Evolutionary conservation across 495 filamentous ascomycete species (phyloP), one percentile per base, ranked within the genome.

Genomic region (Zalerion maritima): DNA sequence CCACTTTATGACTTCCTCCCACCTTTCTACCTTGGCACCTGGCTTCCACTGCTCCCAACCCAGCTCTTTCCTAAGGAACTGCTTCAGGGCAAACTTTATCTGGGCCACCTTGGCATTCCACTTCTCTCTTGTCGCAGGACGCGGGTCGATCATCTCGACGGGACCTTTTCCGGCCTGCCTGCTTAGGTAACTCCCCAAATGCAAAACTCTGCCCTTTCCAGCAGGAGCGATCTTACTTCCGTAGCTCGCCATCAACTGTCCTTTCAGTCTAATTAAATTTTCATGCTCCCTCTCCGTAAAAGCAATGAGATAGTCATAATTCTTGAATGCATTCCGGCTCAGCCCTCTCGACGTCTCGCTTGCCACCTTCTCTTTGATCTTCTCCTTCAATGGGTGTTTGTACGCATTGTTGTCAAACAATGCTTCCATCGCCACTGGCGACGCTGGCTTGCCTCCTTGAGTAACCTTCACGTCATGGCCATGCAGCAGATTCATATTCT

Each of bases 221-320:
- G 17, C 17, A 9, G 29, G 17, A 1, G 10, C 6, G n/a, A 9
- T 14, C 18, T 8, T 14, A 19, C 12, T 6, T 5, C 14, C 18
- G 2, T 22, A 23, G 16, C 33, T 33, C 10, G 32, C 24, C 6
- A 11, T 9, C 11, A 47, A 2, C 3, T 34, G 35, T 12, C 34
- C 30, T 31, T 38, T 48, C 3, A 48, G 34, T 24, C 38, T 44
- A 26, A 36, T 18, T 28, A 44, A 21, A 14, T 49, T 49, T 14
- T 41, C 38, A 13, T 45, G 38, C 26, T 49, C 45, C 10, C 45
- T 24, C 12, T 22, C 21, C 10, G 45, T 45, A 24, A 48, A 49
- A 2, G 39, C 42, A 11, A 43, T 18, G 21, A 49, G 32, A 9
- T 28, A 49, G 18, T 49, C 45, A 14, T 40, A 45, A 0, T 18